Evolutionary conservation across 306 rosid species (phyloP).

Genomic region (Neltuma alba): DNA sequence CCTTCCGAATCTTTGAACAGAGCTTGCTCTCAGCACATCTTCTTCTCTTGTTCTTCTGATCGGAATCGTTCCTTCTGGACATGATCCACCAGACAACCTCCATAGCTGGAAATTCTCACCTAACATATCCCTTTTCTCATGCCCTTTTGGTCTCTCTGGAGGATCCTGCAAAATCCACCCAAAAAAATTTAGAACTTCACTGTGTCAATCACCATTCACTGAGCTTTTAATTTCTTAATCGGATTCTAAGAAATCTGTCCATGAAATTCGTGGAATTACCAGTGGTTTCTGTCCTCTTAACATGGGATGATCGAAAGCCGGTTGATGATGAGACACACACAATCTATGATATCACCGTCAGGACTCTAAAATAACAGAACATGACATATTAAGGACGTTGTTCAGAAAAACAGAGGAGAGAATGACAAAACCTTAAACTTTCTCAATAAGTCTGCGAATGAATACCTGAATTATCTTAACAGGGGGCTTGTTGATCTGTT

Average conservation of each 20-base stretch:
- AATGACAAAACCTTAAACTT: not conserved
- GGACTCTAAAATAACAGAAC: constrained; percentile 58
- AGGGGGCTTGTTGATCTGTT: constrained; percentile 74
- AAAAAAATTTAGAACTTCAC: not conserved
- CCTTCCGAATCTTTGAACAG: constrained; percentile 77
- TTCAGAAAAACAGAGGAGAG: constrained; percentile 33
- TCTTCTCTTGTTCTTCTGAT: constrained; percentile 80
- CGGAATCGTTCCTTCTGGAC: constrained; percentile 96
- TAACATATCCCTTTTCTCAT: constrained; percentile 27
- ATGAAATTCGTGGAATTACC: constrained; percentile 43
- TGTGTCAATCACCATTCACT: not conserved
- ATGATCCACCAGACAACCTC: constrained; percentile 71
- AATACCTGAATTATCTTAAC: constrained; percentile 79
- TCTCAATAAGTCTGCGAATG: not conserved
- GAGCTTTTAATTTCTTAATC: not conserved
- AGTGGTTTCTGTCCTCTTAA: constrained; percentile 74
- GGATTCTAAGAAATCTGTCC: too few species aligned
- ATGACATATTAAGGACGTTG: too few species aligned
- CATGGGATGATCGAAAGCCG: constrained; percentile 94
- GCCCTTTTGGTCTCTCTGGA: constrained; percentile 75
- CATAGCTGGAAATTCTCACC: constrained; percentile 69
- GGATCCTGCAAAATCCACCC: constrained; percentile 71
- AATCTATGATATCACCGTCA: constrained; percentile 91
- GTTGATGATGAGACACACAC: constrained; percentile 77
- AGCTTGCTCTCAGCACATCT: constrained; percentile 81